Evolutionary conservation across 2,329 filamentous ascomycete genomes (phyloP).

Genomic region (Leptodontidium sp.): DNA sequence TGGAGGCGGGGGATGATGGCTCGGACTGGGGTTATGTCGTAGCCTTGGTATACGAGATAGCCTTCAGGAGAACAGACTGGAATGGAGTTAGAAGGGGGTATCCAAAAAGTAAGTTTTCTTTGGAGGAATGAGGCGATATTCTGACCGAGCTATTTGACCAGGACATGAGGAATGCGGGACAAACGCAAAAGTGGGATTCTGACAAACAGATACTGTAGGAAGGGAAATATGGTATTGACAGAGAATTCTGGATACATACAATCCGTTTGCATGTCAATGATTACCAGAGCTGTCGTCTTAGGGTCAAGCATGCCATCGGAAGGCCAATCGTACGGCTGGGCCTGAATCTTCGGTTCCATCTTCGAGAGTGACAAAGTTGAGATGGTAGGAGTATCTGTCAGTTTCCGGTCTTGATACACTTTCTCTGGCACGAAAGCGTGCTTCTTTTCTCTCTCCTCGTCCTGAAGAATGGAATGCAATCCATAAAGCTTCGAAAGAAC

Average conservation of each 20-base stretch:
- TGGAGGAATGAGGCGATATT: background rate
- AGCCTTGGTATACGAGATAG: constrained; percentile 58
- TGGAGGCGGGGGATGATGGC: constrained; percentile 54
- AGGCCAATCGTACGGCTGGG: constrained; percentile 52
- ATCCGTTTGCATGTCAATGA: constrained; percentile 65
- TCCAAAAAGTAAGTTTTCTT: background rate
- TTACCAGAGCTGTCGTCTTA: constrained; percentile 57
- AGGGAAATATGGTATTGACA: constrained; percentile 29
- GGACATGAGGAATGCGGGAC: background rate
- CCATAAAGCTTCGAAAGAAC: background rate
- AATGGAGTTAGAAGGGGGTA: constrained; percentile 21
- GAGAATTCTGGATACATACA: constrained; percentile 43
- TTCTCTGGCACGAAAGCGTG: background rate
- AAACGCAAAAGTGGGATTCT: constrained; percentile 18
- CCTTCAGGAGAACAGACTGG: constrained; percentile 54
- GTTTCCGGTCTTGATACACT: constrained; percentile 1
- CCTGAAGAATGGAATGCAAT: background rate
- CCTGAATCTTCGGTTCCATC: constrained; percentile 34
- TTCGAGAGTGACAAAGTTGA: constrained; percentile 21
- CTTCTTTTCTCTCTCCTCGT: background rate
- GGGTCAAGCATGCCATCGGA: constrained; percentile 50
- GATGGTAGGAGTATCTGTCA: constrained; percentile 10
- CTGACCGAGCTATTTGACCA: background rate
- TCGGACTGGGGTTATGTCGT: constrained; percentile 50
- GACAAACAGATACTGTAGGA: background rate